A percentile compares a stretch with the other conserved stretches of the same genome.
Evolutionary conservation across 495 filamentous ascomycete species (phyloP).

Genomic region (Alectoria sarmentosa): DNA sequence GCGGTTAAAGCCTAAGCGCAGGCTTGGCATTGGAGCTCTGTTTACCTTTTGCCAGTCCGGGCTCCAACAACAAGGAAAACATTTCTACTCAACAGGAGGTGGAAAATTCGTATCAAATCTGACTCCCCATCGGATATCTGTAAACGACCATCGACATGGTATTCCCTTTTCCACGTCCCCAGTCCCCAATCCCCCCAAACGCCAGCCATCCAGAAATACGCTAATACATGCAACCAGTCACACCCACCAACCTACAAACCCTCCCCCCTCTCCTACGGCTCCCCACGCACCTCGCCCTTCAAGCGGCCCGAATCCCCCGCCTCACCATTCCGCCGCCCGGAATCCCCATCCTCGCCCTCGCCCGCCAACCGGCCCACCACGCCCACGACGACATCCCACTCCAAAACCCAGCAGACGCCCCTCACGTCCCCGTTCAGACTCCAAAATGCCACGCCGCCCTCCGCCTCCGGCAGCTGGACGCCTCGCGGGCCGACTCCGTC

Average conservation of each 20-base stretch:
- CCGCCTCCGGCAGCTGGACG: conserved; percentile 29
- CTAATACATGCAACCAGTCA: conserved; percentile 32
- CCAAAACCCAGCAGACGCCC: conserved; percentile 21
- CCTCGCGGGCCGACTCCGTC: conserved; percentile 28
- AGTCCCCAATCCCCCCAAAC: not conserved
- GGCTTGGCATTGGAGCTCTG: conserved; percentile 5
- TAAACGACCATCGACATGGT: not conserved
- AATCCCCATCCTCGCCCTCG: conserved; percentile 38
- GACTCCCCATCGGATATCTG: not conserved
- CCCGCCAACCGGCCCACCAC: conserved; percentile 39
- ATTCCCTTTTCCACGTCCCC: not conserved
- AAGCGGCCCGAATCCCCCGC: conserved; percentile 52
- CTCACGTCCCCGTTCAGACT: conserved; percentile 37
- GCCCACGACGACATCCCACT: conserved; percentile 10
- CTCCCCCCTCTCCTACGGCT: conserved; percentile 62
- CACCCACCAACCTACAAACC: conserved; percentile 57
- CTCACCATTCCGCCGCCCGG: conserved; percentile 39
- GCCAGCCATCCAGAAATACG: not conserved
- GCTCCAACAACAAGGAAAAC: not conserved
- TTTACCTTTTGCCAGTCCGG: conserved; percentile 10
- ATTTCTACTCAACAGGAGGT: not conserved
- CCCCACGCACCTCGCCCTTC: conserved; percentile 68
- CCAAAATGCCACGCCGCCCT: conserved; percentile 29
- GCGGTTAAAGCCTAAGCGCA: too few species aligned
- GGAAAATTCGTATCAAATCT: not conserved